Percentiles rank a stretch among this genome's conserved stretches.
These are phyloP conservation scores for Petrea volubilis DNA, from an alignment of 257 asterid genomes.

Conservation along the genomic window DNA sequence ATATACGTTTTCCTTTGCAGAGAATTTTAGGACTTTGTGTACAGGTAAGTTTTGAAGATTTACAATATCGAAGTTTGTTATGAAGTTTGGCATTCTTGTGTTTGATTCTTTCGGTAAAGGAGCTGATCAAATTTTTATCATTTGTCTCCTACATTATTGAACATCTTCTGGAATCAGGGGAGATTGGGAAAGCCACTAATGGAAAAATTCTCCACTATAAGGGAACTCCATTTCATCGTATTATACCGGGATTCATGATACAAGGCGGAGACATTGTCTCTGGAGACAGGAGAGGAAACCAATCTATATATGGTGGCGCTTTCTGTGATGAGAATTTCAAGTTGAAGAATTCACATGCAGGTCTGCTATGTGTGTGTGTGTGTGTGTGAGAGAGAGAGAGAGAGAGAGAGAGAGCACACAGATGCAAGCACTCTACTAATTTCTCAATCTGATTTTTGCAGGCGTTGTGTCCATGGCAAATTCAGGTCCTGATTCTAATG, in stretches of 20 bases:
- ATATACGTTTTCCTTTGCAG: conserved; percentile 48
- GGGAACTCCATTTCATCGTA: conserved; percentile 93
- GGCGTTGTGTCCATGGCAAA: conserved; percentile 89
- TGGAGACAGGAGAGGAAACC: conserved; percentile 80
- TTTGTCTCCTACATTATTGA: background rate
- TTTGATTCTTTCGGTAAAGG: background rate
- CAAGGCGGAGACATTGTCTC: conserved; percentile 93
- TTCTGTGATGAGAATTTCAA: conserved; percentile 87
- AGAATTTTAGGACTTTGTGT: conserved; percentile 94
- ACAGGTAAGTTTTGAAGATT: conserved; percentile 67
- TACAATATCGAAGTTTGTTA: background rate
- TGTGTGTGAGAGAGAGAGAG: no score
- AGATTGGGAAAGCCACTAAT: conserved; percentile 73
- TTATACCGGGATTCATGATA: conserved; percentile 98
- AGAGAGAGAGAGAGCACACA: background rate
- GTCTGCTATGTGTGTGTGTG: background rate
- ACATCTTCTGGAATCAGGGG: conserved; percentile 55
- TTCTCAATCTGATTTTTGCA: conserved; percentile 30
- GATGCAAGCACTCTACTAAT: background rate
- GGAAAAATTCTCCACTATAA: conserved; percentile 80
- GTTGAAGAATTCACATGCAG: conserved; percentile 75
- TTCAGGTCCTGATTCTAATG: conserved; percentile 93
- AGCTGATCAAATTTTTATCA: conserved; percentile 4
- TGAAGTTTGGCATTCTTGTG: background rate
- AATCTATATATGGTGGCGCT: conserved; percentile 63